Conservation (phyloP, 192 early-diverging fungal species). For the Podila epigama region DNA sequence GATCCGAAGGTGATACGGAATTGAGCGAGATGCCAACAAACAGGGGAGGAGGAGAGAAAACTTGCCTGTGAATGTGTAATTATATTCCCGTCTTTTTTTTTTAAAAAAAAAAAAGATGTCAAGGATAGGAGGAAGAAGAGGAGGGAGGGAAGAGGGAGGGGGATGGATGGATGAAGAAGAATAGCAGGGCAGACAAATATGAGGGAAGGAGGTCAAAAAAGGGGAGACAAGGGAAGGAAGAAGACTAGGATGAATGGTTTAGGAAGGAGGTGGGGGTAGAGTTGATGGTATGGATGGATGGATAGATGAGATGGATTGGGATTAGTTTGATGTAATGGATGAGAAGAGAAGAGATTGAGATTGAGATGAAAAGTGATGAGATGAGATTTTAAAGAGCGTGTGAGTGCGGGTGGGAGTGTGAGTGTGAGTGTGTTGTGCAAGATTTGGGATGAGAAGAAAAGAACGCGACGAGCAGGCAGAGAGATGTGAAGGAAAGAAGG, state of each 20-base stretch:
- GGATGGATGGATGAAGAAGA: background rate
- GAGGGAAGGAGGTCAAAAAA: background rate
- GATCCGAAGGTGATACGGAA: background rate
- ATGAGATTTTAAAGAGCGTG: no score
- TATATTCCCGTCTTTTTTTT: no score
- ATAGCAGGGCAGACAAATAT: background rate
- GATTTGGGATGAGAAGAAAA: background rate
- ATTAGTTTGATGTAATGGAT: no score
- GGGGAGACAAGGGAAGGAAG: background rate
- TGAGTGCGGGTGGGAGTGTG: no score
- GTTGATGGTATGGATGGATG: no score
- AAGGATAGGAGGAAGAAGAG: background rate
- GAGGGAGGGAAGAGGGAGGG: background rate
- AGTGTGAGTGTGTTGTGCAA: no score
- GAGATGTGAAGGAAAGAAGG: background rate
- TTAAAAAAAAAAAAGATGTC: background rate
- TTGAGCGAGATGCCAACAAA: constrained; percentile 3
- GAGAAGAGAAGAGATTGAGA: no score
- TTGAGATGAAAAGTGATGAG: no score
- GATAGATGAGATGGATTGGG: no score
- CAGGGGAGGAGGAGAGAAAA: background rate
- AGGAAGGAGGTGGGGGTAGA: no score
- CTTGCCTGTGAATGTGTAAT: background rate
- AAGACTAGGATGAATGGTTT: no score
- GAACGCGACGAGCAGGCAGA: background rate